Base-by-base conservation (phyloP, 83 land plant species). In the Picea abies region DNA sequence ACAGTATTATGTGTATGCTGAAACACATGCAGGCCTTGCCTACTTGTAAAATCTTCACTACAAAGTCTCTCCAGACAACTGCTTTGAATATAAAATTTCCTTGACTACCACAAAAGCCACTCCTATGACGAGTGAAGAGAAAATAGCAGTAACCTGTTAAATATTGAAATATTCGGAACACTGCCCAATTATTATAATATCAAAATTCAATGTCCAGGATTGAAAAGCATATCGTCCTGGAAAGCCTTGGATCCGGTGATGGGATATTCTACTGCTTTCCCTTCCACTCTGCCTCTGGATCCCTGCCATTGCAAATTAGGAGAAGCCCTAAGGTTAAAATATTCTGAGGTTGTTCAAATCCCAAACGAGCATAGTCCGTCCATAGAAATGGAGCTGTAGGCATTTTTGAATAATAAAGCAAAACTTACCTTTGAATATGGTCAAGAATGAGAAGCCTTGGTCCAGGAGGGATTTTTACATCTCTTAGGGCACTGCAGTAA, bases 391-490 rank as follows among this genome's bases (percentile, higher is more conserved):
- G 20, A 73, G 76, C 41, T 47, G 41, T 6, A 4, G 1, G 47
- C 22, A 11, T n/a, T 73, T 73, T 79, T 15, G 10, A 26, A 44
- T 56, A 9, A 25, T 29, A 61, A 62, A 37, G 67, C 47, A 79
- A 15, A 56, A 26, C 0, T 62, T n/a, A 96, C 99, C 96, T 95
- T 85, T 90, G 86, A 52, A 96, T 82, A 82, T 95, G 95, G 84
- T 96, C 96, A 78, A 96, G 92, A 82, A 96, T 96, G 78, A 96
- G 93, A 70, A 96, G 93, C 83, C 99, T 91, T 63, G 99, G 99
- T 47, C 99, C 99, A 37, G 99, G 99, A 20, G 99, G 99, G 63
- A 96, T 93, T 32, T 85, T 90, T 29, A 87, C 96, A 91, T 96
- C 99, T 88, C 87, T 90, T 19, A 96, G 92, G 23, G 99, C 96